phyloP scores from a whole-genome alignment of 2,329 filamentous ascomycete genomes.

The Didymella arachidicola region DNA sequence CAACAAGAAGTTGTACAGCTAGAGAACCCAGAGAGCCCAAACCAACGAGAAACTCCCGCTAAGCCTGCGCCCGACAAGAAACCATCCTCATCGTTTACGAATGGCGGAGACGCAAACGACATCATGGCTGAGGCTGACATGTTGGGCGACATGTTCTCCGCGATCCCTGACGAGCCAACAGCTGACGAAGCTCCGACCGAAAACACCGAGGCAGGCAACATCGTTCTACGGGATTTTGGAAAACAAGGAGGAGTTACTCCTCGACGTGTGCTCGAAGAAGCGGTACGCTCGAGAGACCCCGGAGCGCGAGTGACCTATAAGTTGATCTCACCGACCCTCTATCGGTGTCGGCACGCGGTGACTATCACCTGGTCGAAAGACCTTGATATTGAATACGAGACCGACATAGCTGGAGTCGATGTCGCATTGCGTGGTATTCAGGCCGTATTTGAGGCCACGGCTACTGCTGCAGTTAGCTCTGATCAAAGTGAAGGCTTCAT shows the following conservation, averaged over 20 bases:
- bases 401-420: conserved; percentile 53
- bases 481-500: conserved; percentile 89
- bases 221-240: conserved; percentile 82
- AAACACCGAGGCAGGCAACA: conserved; percentile 55
- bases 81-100: background rate
- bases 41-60: background rate
- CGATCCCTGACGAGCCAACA: conserved; percentile 53
- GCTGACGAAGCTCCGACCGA: conserved; percentile 39
- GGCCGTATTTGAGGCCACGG: conserved; percentile 75
- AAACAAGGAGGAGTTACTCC: conserved; percentile 81
- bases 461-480: conserved; percentile 74
- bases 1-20: conserved; percentile 13
- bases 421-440: conserved; percentile 56
- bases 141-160: conserved; percentile 66
- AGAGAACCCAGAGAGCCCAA: background rate
- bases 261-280: conserved; percentile 79
- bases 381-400: conserved; percentile 62
- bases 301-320: conserved; percentile 72
- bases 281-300: conserved; percentile 83
- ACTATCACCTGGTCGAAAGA: conserved; percentile 80
- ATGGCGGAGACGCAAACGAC: conserved; percentile 13
- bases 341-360: conserved; percentile 77
- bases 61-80: conserved; percentile 3
- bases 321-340: conserved; percentile 74
- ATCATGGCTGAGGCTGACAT: conserved; percentile 60